A percentile compares a stretch with the other conserved stretches of the same genome.
phyloP scores from a whole-genome alignment of 192 early-diverging fungal species.

The Umbelopsis isabellina region DNA sequence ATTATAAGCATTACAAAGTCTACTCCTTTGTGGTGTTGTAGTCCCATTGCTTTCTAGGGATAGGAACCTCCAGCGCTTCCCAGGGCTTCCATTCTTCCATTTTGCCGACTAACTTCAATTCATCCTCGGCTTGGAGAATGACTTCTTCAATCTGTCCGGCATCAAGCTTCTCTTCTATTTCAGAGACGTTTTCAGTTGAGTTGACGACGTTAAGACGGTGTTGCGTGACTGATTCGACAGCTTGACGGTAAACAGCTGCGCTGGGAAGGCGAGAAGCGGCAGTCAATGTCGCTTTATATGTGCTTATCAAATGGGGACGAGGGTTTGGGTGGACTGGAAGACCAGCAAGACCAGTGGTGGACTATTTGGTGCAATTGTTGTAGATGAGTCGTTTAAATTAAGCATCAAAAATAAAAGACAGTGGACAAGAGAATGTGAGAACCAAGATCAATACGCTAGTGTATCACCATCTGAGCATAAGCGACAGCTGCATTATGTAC shows the following conservation, averaged over 20 bases:
- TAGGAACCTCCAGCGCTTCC: constrained; percentile 76
- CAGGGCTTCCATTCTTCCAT: constrained; percentile 88
- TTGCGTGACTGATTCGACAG: constrained; percentile 74
- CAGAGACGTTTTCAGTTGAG: constrained; percentile 66
- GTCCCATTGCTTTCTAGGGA: constrained; percentile 85
- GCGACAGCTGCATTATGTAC: not conserved
- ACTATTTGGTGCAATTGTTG: constrained; percentile 11
- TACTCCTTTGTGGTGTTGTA: constrained; percentile 55
- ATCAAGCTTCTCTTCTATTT: constrained; percentile 79
- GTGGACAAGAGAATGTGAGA: not conserved
- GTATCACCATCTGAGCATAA: not conserved
- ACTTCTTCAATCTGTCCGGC: constrained; percentile 94
- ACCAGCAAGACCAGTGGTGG: constrained; percentile 86
- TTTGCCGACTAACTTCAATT: constrained; percentile 78
- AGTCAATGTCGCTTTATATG: constrained; percentile 81
- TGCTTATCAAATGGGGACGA: constrained; percentile 80
- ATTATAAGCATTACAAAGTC: constrained; percentile 6
- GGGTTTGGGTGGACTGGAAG: constrained; percentile 86
- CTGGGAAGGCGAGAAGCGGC: constrained; percentile 74
- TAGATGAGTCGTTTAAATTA: not conserved
- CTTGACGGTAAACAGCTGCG: constrained; percentile 80
- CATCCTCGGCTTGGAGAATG: constrained; percentile 85
- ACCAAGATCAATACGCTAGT: not conserved
- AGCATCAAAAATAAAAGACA: not conserved
- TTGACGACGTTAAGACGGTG: constrained; percentile 80